A percentile compares a stretch with the other conserved stretches of the same genome.
These are phyloP conservation scores for Picea glauca DNA, from an alignment of 75 land plant genomes.

Conservation along the genomic window DNA sequence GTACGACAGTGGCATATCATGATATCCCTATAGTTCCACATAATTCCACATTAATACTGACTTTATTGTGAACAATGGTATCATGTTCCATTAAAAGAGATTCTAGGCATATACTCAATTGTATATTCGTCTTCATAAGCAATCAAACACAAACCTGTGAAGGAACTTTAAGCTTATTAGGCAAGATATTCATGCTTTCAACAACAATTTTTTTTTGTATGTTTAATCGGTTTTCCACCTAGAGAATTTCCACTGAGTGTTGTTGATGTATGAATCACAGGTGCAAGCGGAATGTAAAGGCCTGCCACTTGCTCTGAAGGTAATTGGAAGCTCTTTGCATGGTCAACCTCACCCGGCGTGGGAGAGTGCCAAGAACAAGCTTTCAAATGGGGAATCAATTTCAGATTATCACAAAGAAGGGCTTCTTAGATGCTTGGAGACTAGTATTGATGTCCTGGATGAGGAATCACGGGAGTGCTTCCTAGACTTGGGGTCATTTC, in stretches of 20 bases:
- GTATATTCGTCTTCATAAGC: not conserved
- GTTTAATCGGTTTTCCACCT: not conserved
- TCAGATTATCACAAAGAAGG: conserved; percentile 44
- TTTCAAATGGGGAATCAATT: conserved; percentile 34
- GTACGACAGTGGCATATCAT: too few relatives aligned
- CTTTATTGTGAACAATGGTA: not conserved
- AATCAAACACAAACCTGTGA: not conserved
- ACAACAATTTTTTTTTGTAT: not conserved
- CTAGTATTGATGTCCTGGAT: conserved; percentile 30
- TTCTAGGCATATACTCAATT: not conserved
- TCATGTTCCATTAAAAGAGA: not conserved
- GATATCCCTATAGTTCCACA: too few relatives aligned
- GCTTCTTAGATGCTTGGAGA: conserved; percentile 39
- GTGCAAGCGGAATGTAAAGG: conserved; percentile 55
- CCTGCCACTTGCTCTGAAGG: conserved; percentile 60
- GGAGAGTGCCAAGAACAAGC: conserved; percentile 34
- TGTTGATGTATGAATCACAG: conserved; percentile 12
- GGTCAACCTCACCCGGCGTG: conserved; percentile 33
- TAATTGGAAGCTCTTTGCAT: conserved; percentile 46
- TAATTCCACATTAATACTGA: too few relatives aligned
- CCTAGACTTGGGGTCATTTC: conserved; percentile 53
- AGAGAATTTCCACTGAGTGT: not conserved
- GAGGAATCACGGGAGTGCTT: conserved; percentile 42
- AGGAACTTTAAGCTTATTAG: not conserved
- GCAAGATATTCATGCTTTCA: not conserved